phyloP scores from a whole-genome alignment of 345 rosid genomes.

The Citrus unshiu region DNA sequence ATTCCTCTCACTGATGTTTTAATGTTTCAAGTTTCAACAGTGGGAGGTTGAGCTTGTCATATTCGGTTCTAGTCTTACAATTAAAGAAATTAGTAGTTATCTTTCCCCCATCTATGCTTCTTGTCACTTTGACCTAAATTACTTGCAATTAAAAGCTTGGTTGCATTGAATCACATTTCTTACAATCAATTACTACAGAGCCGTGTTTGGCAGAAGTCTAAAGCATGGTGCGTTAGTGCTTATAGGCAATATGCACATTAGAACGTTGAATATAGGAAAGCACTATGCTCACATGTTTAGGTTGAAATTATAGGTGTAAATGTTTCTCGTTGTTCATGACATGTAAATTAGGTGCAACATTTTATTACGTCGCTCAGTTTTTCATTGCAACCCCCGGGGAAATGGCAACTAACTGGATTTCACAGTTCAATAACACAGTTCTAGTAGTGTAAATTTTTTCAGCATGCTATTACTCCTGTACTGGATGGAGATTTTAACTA shows the following conservation, averaged over 20 bases:
- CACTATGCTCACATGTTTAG: not conserved
- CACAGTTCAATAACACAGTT: not conserved
- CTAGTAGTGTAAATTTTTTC: too few relatives aligned
- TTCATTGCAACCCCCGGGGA: not conserved
- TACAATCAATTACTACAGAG: not conserved
- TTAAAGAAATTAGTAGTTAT: not conserved
- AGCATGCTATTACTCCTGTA: not conserved
- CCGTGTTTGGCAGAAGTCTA: not conserved
- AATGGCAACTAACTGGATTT: not conserved
- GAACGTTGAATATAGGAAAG: not conserved
- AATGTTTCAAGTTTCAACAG: not conserved
- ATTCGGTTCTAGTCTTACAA: not conserved
- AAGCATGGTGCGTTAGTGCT: not conserved
- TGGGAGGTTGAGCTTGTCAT: not conserved
- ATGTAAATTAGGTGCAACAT: not conserved
- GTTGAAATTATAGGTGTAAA: not conserved
- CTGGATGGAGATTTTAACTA: not conserved
- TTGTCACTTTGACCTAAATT: not conserved
- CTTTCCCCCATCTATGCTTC: not conserved
- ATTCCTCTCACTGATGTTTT: too few relatives aligned
- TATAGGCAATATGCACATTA: not conserved
- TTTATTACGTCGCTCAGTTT: not conserved
- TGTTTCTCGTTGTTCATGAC: not conserved
- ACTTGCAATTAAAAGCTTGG: not conserved
- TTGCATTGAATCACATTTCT: not conserved